phyloP scores from a whole-genome alignment of 352 stramenopile genomes.

The Pythium guiyangense region DNA sequence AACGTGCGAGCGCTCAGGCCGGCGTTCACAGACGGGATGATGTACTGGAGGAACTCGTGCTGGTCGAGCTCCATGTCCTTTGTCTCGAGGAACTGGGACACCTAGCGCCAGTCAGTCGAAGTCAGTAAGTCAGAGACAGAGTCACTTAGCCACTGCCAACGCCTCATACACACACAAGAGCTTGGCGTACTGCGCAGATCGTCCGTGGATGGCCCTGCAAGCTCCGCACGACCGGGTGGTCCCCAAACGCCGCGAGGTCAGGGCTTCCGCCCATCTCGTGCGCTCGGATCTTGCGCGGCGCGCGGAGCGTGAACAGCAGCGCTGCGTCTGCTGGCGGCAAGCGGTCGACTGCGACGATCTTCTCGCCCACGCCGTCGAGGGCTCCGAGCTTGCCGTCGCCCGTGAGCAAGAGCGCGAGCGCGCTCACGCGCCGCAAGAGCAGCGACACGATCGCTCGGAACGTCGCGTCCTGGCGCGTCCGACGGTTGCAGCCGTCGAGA shows the following conservation, averaged over 20 bases:
- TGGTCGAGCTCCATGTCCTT: conserved; percentile 85
- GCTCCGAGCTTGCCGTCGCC: conserved; percentile 68
- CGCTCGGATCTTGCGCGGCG: conserved; percentile 63
- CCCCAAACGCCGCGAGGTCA: conserved; percentile 51
- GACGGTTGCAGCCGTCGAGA: conserved; percentile 69
- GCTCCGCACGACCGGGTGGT: conserved; percentile 61
- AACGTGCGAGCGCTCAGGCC: conserved; percentile 47
- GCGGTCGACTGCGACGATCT: conserved; percentile 63
- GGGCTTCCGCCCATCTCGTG: conserved; percentile 76
- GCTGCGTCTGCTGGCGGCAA: conserved; percentile 63
- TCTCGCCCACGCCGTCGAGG: conserved; percentile 78
- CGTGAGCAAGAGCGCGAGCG: conserved; percentile 56
- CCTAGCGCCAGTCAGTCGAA: conserved; percentile 15
- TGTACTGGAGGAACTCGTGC: conserved; percentile 76
- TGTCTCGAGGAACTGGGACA: conserved; percentile 76
- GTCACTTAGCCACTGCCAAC: too few relatives aligned
- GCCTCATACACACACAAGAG: not conserved
- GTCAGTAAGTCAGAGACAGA: not conserved
- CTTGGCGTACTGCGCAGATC: conserved; percentile 55
- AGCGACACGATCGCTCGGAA: conserved; percentile 45
- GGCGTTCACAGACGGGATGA: conserved; percentile 75
- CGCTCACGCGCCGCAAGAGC: conserved; percentile 62
- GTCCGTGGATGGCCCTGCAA: conserved; percentile 58
- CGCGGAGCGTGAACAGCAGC: conserved; percentile 70
- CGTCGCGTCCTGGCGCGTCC: conserved; percentile 29